These are phyloP conservation scores for Parathielavia appendiculata DNA, from an alignment of 495 filamentous ascomycete genomes.

Conservation along the genomic window DNA sequence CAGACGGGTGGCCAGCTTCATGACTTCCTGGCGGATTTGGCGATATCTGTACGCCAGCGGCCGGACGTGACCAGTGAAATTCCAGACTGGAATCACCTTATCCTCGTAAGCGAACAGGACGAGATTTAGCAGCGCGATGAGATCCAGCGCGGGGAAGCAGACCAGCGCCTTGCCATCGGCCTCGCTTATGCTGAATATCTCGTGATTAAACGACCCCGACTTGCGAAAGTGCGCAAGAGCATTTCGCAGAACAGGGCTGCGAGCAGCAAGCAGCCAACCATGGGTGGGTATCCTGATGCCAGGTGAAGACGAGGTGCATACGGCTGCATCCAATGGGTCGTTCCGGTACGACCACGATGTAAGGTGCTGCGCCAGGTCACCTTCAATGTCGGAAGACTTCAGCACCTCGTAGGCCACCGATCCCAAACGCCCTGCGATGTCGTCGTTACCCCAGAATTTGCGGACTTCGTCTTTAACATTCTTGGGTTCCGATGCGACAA, in stretches of 20 bases:
- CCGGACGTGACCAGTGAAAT: slow-evolving; percentile 57
- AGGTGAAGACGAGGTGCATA: slow-evolving; percentile 55
- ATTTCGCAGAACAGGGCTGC: slow-evolving; percentile 63
- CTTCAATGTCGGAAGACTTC: slow-evolving; percentile 52
- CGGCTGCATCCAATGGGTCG: slow-evolving; percentile 39
- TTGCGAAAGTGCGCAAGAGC: slow-evolving; percentile 51
- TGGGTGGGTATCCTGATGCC: slow-evolving; percentile 73
- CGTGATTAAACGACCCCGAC: slow-evolving; percentile 38
- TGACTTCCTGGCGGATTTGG: slow-evolving; percentile 73
- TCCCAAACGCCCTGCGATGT: slow-evolving; percentile 31
- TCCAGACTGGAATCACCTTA: slow-evolving; percentile 77
- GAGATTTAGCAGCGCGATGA: slow-evolving; percentile 71
- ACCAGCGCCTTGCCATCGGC: slow-evolving; percentile 49
- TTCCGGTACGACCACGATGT: slow-evolving; percentile 30
- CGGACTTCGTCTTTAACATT: slow-evolving; percentile 29
- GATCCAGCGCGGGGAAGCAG: slow-evolving; percentile 61
- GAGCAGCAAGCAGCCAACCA: slow-evolving; percentile 66
- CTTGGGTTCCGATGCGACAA: slow-evolving; percentile 34
- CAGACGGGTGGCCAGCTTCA: slow-evolving; percentile 66
- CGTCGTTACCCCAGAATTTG: slow-evolving; percentile 35
- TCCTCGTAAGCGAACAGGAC: slow-evolving; percentile 79
- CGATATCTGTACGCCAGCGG: slow-evolving; percentile 64
- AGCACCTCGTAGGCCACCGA: slow-evolving; percentile 45
- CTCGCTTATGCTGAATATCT: slow-evolving; percentile 56
- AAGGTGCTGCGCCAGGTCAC: slow-evolving; percentile 46